Base-by-base conservation (phyloP, 177 flowering plant species). In the Vitis hybrid region DNA sequence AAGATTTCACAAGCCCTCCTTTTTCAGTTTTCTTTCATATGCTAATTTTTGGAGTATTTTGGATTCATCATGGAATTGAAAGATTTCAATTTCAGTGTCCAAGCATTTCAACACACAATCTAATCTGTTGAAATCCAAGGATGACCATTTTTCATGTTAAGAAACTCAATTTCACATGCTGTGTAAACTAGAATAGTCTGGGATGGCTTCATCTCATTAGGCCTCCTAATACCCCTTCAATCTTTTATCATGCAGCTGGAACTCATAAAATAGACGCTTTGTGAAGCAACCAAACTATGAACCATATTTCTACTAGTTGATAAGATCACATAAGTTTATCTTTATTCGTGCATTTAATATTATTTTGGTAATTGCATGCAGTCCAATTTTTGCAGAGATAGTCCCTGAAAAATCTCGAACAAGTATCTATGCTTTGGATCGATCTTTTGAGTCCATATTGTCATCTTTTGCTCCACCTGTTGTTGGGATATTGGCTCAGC, bases 381-480 rank as follows among this genome's bases (percentile, higher is more conserved):
- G 97, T 80, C 97, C 98, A 14, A 94, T 92, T 76, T 94, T 92
- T 82, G 98, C 98, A 70, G 98, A 94, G 79, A 90, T 94, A 68
- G 98, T 92, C 70, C 97, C 97, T 1, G 92, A 86, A 83, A 88
- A 78, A 70, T 88, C 97, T 51, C 77, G 99, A 66, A 90, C 98
- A 32, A 91, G 90, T 74, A 87, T 95, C 73, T 95, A 95, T 79
- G 99, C 98, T 2, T 73, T 95, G 78, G 98, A 95, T 77, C 83
- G 90, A 54, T 90, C 97, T 9, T 90, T 95, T 61, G 99, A 93
- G 79, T 83, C 94, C 17, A 73, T 91, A 60, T 74, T 95, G 9
- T 81, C 99, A 70, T 95, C 99, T 13, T 95, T 95, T 84, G 98
- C 99, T 74, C 98, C 98, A 13, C 93, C 96, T 8, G 67, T 89